Evolutionary conservation across 2,329 filamentous ascomycete species (phyloP), one percentile per base, ranked within the genome.

Genomic region (Alternaria infectoria): DNA sequence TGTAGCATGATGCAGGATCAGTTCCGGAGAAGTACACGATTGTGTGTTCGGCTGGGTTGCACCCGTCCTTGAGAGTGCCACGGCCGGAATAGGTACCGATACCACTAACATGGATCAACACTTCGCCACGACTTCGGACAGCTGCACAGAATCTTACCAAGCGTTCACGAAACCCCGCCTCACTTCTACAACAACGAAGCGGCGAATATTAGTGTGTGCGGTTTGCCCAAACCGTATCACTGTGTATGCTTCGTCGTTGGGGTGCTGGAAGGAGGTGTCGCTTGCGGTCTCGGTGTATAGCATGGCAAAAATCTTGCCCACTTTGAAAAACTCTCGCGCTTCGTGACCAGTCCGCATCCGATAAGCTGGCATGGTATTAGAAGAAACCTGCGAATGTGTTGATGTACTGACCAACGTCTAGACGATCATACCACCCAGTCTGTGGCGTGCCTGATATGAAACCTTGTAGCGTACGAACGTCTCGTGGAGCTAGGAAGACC

Each of bases 81-180:
- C 77, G 70, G 1, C 70, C 66, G 5, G 72, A 59, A 54, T 84
- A 84, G 0, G 82, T 84, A 5, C 69, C 73, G 10, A 84, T 79
- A 0, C 78, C 74, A 13, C 82, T 83, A 5, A 32, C 0, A 32
- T 2, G 3, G 13, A 32, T 32, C 6, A 32, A 4, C 7, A 21
- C 32, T 11, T 6, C 6, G 11, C 3, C 7, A 3, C 25, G 9
- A 4, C 17, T 13, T 25, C 3, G 0, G 30, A 32, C 6, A 32
- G 13, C 6, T 15, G 10, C 17, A 1, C 10, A 5, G 6, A 19
- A 13, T 5, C 57, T 32, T 55, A 74, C 70, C 68, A 73, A 9
- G 71, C 75, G 26, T 75, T 67, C 10, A 71, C 68, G 26, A 75
- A 78, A 2, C 66, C 66, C 1, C 46, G 47, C 10, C n/a, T 61